Base-by-base conservation (phyloP, 2,329 filamentous ascomycete species). In the Phaeophleospora eucalypticola region DNA sequence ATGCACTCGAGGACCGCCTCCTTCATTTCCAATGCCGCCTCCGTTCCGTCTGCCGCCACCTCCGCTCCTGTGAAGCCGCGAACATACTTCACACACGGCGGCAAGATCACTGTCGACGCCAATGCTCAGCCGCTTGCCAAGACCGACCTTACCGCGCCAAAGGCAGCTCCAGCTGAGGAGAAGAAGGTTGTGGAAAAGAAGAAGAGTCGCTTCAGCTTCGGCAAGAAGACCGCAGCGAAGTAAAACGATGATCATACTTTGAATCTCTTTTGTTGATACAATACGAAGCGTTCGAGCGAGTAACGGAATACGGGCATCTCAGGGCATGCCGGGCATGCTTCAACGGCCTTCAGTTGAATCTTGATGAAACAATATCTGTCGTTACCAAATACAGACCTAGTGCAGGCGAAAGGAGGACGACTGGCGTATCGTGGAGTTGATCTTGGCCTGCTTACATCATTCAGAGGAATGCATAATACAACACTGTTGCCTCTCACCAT, bases 81-180 rank as follows among this genome's bases (percentile, higher is more conserved):
- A 4, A 57, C 51, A 19, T 60, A 60, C 48, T 63, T 63, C 43
- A 60, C 58, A 1, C 60, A 64, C 42, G 56, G 47, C 16, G 60
- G 59, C 38, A 51, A 53, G 19, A 47, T 61, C 19, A 51, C 55
- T 3, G 49, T 61, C 38, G 51, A 55, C 20, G 17, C 42, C 14
- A 43, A 37, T 33, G 48, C 38, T 9, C 21, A 21, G 15, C 24
- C 43, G 24, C 24, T 12, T n/a, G 14, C 34, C n/a, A 45, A 41
- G 37, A 39, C 40, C 10, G 36, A 41, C 19, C 39, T 49, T 9
- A 37, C 39, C 7, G 21, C 36, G 10, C 18, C 45, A 27, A 39
- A 49, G 15, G 32, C 42, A 10, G 21, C 45, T 16, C 27, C 47
- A 6, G 41, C 19, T 14, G 16, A 39, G 34, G 43, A 45, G 20